phyloP scores from a whole-genome alignment of 768 basidiomycete genomes.

The Macrolepiota fuliginosa region DNA sequence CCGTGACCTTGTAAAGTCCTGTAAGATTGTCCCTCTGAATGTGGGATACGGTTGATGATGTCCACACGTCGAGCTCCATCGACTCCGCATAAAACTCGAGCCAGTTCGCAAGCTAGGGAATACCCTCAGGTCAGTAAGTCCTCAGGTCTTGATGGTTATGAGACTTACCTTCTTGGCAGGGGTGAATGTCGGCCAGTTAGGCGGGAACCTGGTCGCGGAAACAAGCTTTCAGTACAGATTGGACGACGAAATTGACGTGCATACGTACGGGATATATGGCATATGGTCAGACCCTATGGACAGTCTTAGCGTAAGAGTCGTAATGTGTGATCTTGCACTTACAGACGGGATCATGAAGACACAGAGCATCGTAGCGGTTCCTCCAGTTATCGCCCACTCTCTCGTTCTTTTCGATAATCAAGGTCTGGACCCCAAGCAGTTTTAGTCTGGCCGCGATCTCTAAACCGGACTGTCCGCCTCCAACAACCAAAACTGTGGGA shows the following conservation, averaged over 20 bases:
- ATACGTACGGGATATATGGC: conserved; percentile 17
- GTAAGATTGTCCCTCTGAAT: conserved; percentile 29
- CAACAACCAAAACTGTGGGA: conserved; percentile 56
- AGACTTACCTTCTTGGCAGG: conserved; percentile 43
- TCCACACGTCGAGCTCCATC: conserved; percentile 67
- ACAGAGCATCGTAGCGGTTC: conserved; percentile 55
- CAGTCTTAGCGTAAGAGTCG: not conserved
- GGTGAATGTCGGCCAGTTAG: conserved; percentile 55
- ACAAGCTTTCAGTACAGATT: not conserved
- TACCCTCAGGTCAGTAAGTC: not conserved
- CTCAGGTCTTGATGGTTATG: not conserved
- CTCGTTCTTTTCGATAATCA: conserved; percentile 57
- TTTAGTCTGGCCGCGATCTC: conserved; percentile 61
- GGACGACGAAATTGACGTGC: not conserved
- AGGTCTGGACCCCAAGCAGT: conserved; percentile 44
- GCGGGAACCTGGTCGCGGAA: conserved; percentile 42
- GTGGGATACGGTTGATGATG: conserved; percentile 40
- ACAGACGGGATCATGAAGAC: conserved; percentile 57
- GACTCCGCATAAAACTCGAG: conserved; percentile 58
- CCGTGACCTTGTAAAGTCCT: conserved; percentile 6
- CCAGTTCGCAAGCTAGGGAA: conserved; percentile 53
- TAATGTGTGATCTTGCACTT: conserved; percentile 25
- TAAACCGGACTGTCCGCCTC: conserved; percentile 63
- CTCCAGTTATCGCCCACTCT: conserved; percentile 64
- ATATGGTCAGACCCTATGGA: conserved; percentile 30